Base-by-base conservation (phyloP, 257 asterid species). In the Solanum chilense region DNA sequence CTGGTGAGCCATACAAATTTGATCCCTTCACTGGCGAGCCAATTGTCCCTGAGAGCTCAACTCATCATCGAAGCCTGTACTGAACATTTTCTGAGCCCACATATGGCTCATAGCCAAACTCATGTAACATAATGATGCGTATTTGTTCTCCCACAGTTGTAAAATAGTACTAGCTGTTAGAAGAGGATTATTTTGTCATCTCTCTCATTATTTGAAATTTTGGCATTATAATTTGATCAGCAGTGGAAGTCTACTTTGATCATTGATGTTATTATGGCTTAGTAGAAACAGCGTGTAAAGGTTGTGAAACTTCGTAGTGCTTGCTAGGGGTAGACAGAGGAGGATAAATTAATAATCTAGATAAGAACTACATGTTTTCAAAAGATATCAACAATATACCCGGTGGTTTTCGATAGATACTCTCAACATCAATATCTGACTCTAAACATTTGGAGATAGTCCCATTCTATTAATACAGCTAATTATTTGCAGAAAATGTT, bases 21-120 rank as follows among this genome's bases (percentile, higher is more conserved):
- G 99, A 96, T 90, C 99, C 99, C 21, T 96, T 94, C 90, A 96
- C 99, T 2, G 99, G 99, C 3, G 99, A 96, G 88, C 98, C 97
- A 5, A 93, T 95, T 37, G 89, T 86, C 68, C 97, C 95, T 0
- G 95, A 86, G 58, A 90, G 85, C 77, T 16, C 89, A 62, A 81
- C 44, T 49, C 68, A 31, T 81, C 69, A 47, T 49, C 85, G 69
- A 49, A 31, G 45, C 69, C 29, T 81, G 29, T 49, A 49, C 21
- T 81, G 29, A 81, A 11, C 13, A 16, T 81, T 58, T 58, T 49
- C 6, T 11, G 45, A 33, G 69, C 85, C 12, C 52, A 12, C 69
- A 2, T 16, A 10, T 49, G 85, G 85, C 69, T 80, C 29, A 47
- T 29, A 29, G 44, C 44, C 45, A 16, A 47, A 49, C 27, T 3